Base-by-base conservation (phyloP, 805 yeast genomes). In the Kodamaea laetipori region DNA sequence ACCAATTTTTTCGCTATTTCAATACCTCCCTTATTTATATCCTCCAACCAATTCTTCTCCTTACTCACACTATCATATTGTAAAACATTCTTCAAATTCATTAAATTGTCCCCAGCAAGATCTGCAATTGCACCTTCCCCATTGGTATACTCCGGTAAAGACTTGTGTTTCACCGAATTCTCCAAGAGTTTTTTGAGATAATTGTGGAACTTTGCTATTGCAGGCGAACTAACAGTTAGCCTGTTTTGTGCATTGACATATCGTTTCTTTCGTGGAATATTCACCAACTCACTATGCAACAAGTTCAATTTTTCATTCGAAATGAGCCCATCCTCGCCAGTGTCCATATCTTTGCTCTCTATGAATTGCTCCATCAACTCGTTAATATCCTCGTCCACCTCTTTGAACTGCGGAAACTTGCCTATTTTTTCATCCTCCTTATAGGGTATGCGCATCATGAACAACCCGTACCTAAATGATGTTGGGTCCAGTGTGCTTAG, bases 391-490 rank as follows among this genome's bases (percentile, higher is more conserved):
- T 45, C 43, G n/a, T 44, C 50, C 2, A 17, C 33, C 28, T 48
- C 45, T 2, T 58, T 43, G 21, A 69, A 53, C 7, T 32, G 26
- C 0, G 71, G 69, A 51, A 84, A 77, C 17, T 69, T 71, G 2
- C 90, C 79, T 11, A 80, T 68, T 51, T 78, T 77, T 49, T 81
- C 84, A 58, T 90, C 96, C 50, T 87, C 95, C 33, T 76, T 74
- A 60, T 77, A 86, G 1, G 96, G 94, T 9, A 89, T 57, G 36
- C 82, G 66, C 9, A 73, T 72, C 49, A 82, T 57, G 1, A 76
- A 63, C 42, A 87, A 71, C 0, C 74, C 71, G 46, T 76, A 67
- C 13, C 57, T 47, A 44, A 36, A 48, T 4, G 41, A 40, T 1
- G 34, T 39, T 4, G 30, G 38, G 11, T 16, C 28, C 19, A 25